Percentiles rank a stretch among this genome's conserved stretches.
Conservation (phyloP, 495 filamentous ascomycete genomes). For the Podospora appendiculata region DNA sequence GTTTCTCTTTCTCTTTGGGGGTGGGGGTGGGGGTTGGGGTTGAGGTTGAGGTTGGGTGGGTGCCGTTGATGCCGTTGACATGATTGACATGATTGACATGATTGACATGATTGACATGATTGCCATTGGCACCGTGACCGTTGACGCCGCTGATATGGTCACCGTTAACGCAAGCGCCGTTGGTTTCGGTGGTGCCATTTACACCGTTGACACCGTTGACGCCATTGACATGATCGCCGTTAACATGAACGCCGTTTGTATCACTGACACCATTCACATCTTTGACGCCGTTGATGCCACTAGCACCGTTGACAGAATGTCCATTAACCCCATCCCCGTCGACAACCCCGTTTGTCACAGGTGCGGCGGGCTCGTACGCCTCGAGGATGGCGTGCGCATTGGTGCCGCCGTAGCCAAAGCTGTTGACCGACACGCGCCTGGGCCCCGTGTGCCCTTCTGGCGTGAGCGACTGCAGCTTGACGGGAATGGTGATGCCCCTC, state of each 20-base stretch:
- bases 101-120: no score
- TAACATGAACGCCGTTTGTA: not conserved
- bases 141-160: not conserved
- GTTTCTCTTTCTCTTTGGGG: conserved; percentile 2
- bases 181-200: not conserved
- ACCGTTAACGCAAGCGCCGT: not conserved
- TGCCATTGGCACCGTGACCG: no score
- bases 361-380: not conserved
- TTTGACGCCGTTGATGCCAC: no score
- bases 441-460: not conserved
- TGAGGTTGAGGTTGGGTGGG: not conserved
- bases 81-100: no score
- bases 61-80: not conserved
- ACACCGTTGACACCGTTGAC: no score
- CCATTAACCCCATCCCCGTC: no score
- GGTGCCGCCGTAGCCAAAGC: conserved; percentile 1
- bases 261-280: not conserved
- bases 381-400: conserved; percentile 37
- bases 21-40: no score
- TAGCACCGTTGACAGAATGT: no score
- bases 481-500: conserved; percentile 5
- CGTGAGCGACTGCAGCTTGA: not conserved
- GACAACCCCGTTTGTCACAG: not conserved
- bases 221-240: not conserved
- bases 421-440: conserved; percentile 3